phyloP scores from a whole-genome alignment of 306 rosid genomes.

The Leucaena leucocephala region DNA sequence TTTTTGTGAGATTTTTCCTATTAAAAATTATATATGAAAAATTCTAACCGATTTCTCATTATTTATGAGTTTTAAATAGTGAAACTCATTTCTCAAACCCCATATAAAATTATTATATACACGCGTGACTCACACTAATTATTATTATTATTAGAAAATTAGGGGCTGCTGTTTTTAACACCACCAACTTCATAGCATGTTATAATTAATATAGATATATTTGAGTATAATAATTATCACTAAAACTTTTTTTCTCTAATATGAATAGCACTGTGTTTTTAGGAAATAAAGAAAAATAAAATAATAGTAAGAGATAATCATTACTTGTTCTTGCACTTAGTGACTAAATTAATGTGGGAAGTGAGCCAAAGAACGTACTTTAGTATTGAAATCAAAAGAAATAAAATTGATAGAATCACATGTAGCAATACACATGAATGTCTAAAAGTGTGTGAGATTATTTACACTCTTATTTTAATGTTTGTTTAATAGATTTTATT shows the following conservation, averaged over 20 bases:
- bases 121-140: not conserved
- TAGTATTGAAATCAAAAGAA: constrained; percentile 19
- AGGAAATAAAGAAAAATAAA: constrained; percentile 3
- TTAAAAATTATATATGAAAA: not conserved
- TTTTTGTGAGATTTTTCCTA: too few relatives aligned
- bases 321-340: constrained; percentile 46
- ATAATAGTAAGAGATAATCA: constrained; percentile 34
- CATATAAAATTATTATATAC: not conserved
- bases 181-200: not conserved
- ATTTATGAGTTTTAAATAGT: not conserved
- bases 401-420: constrained; percentile 17
- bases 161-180: not conserved
- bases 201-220: not conserved
- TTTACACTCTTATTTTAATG: constrained; percentile 26
- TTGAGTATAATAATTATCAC: not conserved
- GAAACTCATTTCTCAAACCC: not conserved
- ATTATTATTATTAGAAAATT: not conserved
- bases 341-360: constrained; percentile 38
- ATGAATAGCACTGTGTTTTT: not conserved
- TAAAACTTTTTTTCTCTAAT: not conserved
- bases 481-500: constrained; percentile 11
- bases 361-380: constrained; percentile 40
- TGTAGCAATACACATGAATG: constrained; percentile 39
- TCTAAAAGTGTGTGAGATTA: constrained; percentile 28
- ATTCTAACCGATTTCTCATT: not conserved